phyloP scores from a whole-genome alignment of 108 stramenopile genomes.

The Cyclotella cryptica region DNA sequence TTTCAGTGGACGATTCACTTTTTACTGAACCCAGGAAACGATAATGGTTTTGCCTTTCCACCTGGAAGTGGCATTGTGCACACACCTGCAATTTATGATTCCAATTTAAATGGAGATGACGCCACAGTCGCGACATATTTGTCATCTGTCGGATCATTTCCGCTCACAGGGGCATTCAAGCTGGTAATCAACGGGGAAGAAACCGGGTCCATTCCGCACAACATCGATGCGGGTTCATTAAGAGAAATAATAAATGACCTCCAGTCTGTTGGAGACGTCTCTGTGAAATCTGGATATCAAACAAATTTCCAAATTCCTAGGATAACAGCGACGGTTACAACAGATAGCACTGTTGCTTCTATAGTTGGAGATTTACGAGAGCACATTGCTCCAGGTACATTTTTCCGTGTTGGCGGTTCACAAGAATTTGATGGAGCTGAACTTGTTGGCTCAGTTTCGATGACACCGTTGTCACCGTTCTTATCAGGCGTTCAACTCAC shows the following conservation, averaged over 20 bases:
- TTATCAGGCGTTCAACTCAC: constrained; percentile 37
- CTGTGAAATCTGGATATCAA: constrained; percentile 43
- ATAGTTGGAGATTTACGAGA: constrained; percentile 61
- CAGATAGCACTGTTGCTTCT: constrained; percentile 53
- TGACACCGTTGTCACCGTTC: constrained; percentile 38
- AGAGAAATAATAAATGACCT: constrained; percentile 68
- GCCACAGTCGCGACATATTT: constrained; percentile 45
- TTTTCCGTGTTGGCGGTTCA: constrained; percentile 64
- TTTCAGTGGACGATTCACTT: constrained; percentile 80
- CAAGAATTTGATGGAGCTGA: constrained; percentile 64
- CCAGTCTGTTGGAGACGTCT: constrained; percentile 61
- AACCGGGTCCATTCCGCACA: constrained; percentile 60
- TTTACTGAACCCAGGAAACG: constrained; percentile 70
- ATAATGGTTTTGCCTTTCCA: constrained; percentile 75
- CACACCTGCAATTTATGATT: constrained; percentile 52
- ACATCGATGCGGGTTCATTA: constrained; percentile 49
- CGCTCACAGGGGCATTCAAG: constrained; percentile 43
- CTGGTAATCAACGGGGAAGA: constrained; percentile 46
- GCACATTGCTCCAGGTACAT: constrained; percentile 65
- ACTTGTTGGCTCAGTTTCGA: constrained; percentile 35
- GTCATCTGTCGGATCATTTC: constrained; percentile 55
- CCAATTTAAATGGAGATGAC: constrained; percentile 53
- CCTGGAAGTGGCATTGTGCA: constrained; percentile 83
- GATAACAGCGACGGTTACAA: constrained; percentile 50
- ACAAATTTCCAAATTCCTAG: constrained; percentile 55